Conservation (phyloP, 495 filamentous ascomycete species). For the Glutinoglossum americanum region DNA sequence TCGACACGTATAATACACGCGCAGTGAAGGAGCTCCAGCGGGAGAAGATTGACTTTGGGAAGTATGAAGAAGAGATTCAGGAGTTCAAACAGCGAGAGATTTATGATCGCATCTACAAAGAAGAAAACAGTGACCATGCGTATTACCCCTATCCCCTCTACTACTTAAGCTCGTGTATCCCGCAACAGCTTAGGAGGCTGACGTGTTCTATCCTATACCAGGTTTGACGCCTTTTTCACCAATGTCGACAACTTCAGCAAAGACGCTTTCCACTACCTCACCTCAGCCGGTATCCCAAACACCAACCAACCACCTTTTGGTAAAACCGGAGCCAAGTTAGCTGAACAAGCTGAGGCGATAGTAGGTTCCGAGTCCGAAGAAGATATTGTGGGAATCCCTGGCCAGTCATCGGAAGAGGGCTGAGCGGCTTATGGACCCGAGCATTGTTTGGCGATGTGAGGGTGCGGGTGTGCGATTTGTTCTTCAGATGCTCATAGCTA, state of each 20-base stretch:
- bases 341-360: not conserved
- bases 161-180: not conserved
- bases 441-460: not conserved
- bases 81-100: slow-evolving; percentile 89
- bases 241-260: slow-evolving; percentile 60
- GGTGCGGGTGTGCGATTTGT: too few species aligned
- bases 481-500: too few species aligned
- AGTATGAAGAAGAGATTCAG: slow-evolving; percentile 52
- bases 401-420: not conserved
- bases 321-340: not conserved
- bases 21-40: slow-evolving; percentile 29
- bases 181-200: slow-evolving; percentile 4
- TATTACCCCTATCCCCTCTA: slow-evolving; percentile 15
- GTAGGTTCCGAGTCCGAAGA: slow-evolving; percentile 4
- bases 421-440: not conserved
- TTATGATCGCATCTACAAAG: slow-evolving; percentile 72
- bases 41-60: slow-evolving; percentile 52
- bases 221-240: slow-evolving; percentile 64
- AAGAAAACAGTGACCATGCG: slow-evolving; percentile 61
- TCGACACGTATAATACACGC: slow-evolving; percentile 57
- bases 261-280: slow-evolving; percentile 58
- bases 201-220: not conserved
- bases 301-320: slow-evolving; percentile 8
- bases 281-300: slow-evolving; percentile 36
- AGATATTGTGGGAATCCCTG: not conserved